Percentiles rank a stretch among this genome's conserved stretches.
These are phyloP conservation scores for Aspergillus sergii DNA, from an alignment of 2,329 filamentous ascomycete species.

Conservation along the genomic window DNA sequence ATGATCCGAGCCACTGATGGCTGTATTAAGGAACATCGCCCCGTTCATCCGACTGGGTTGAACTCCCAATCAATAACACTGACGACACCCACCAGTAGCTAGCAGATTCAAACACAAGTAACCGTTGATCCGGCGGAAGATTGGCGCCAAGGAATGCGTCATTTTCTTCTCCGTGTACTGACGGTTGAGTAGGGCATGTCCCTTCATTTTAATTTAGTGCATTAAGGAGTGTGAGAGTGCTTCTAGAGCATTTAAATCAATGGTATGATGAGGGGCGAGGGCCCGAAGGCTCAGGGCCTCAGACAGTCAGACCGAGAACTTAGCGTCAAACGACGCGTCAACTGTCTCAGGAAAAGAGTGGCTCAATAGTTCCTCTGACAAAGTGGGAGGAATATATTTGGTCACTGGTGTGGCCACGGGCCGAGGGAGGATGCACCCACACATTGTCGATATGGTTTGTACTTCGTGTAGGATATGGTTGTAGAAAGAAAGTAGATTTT, in stretches of 20 bases:
- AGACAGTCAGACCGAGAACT: not conserved
- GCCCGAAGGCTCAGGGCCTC: not conserved
- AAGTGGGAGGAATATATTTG: not conserved
- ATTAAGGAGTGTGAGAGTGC: not conserved
- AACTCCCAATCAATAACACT: conserved; percentile 2
- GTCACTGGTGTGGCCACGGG: not conserved
- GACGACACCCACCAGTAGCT: not conserved
- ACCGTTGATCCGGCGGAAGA: conserved; percentile 6
- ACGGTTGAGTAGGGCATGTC: not conserved
- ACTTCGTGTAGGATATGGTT: not conserved
- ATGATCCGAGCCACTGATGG: conserved; percentile 14
- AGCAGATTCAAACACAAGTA: conserved; percentile 4
- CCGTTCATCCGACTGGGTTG: conserved; percentile 3
- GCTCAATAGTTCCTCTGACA: not conserved
- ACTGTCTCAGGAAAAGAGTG: not conserved
- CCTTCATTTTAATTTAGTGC: conserved; percentile 6
- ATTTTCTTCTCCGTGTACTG: conserved; percentile 4
- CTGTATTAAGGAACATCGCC: conserved; percentile 2
- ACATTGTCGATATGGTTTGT: not conserved
- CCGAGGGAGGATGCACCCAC: not conserved
- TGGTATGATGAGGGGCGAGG: conserved; percentile 8
- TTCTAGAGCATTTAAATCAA: not conserved
- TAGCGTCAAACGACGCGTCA: not conserved
- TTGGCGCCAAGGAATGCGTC: conserved; percentile 10
- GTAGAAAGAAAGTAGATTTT: not conserved